phyloP scores from a whole-genome alignment of 257 asterid genomes.

The Solanum pennellii region DNA sequence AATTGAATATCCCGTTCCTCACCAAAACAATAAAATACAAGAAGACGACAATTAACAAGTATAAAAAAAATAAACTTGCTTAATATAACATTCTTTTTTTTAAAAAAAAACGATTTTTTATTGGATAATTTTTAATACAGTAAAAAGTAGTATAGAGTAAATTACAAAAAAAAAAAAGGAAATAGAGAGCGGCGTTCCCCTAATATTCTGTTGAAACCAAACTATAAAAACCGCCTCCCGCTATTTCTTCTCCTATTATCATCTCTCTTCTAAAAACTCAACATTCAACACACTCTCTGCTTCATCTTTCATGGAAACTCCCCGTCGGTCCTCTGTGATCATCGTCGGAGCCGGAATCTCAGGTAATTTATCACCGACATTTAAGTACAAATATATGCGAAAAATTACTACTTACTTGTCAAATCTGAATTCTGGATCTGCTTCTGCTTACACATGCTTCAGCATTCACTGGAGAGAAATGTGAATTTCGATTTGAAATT shows the following conservation, averaged over 20 bases:
- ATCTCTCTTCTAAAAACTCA: not conserved
- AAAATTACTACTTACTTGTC: not conserved
- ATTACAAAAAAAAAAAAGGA: not conserved
- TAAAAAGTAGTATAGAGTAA: not conserved
- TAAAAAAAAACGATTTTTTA: no score
- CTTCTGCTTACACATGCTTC: not conserved
- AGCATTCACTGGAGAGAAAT: not conserved
- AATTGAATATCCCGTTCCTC: not conserved
- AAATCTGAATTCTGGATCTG: not conserved
- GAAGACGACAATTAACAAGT: no score
- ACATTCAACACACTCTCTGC: not conserved
- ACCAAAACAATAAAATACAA: no score
- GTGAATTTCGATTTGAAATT: not conserved
- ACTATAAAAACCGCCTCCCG: constrained; percentile 44
- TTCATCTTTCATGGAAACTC: constrained; percentile 31
- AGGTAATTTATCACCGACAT: constrained; percentile 18
- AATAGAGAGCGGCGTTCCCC: not conserved
- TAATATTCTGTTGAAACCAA: not conserved
- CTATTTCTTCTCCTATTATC: constrained; percentile 21
- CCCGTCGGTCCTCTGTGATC: constrained; percentile 47
- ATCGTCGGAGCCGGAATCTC: constrained; percentile 86
- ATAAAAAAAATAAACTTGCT: no score
- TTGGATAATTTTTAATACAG: not conserved
- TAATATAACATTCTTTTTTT: no score
- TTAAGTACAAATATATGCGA: not conserved